Conservation (phyloP, 345 rosid genomes). For the Ailanthus altissimus region DNA sequence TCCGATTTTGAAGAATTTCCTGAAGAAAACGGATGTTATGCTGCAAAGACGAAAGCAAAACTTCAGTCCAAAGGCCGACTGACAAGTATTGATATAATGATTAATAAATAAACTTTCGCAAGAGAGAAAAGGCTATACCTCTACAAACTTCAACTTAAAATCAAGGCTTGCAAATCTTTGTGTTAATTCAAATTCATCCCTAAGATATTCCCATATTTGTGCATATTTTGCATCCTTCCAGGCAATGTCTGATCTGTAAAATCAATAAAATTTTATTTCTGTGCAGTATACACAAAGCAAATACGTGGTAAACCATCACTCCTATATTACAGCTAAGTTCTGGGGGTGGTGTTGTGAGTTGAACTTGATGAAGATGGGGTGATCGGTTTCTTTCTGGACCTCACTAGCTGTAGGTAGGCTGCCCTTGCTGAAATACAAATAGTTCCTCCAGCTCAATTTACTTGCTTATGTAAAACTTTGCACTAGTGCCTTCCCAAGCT, state of each 20-base stretch:
- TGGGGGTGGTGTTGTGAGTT: no score
- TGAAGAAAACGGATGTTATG: constrained; percentile 93
- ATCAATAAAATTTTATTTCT: constrained; percentile 6
- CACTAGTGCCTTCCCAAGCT: neutral
- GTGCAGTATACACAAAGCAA: neutral
- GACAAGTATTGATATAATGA: neutral
- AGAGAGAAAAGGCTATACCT: constrained; percentile 46
- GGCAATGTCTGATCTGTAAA: constrained; percentile 87
- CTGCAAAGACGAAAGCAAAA: constrained; percentile 44
- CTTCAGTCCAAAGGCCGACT: neutral
- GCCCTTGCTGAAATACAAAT: neutral
- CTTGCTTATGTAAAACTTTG: neutral
- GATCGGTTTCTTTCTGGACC: neutral
- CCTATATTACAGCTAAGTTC: neutral
- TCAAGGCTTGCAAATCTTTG: constrained; percentile 92
- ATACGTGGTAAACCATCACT: neutral
- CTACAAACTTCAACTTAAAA: constrained; percentile 89
- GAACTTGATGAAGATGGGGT: no score
- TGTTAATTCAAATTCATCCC: constrained; percentile 91
- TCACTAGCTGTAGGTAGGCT: neutral
- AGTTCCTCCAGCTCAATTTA: neutral
- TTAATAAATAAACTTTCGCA: neutral
- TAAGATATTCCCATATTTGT: constrained; percentile 90
- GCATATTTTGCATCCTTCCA: constrained; percentile 98
- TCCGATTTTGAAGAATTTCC: constrained; percentile 93